Conservation (phyloP, 1,284 basidiomycete species). For the Ceratobasidium sp. region DNA sequence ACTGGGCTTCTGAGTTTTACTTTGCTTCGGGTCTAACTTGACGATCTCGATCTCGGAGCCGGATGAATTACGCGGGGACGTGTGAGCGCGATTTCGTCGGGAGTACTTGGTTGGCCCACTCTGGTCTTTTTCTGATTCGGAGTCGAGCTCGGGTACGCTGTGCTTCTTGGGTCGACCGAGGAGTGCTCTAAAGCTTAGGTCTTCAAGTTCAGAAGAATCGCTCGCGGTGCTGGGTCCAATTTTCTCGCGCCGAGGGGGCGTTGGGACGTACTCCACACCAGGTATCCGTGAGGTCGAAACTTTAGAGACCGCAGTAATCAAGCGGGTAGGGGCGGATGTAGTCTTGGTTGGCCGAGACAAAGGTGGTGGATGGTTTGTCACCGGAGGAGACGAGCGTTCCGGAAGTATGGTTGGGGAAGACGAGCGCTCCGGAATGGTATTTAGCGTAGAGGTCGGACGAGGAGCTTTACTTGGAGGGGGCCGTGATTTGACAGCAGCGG, state of each 20-base stretch:
- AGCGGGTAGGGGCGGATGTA: background rate
- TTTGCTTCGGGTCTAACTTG: background rate
- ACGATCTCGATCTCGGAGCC: conserved; percentile 1
- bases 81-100: conserved; percentile 2
- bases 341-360: conserved; percentile 1
- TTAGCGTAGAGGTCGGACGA: background rate
- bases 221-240: background rate
- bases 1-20: background rate
- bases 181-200: conserved; percentile 17
- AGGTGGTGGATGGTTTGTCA: background rate
- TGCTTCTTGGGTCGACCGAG: conserved; percentile 33
- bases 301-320: background rate
- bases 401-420: conserved; percentile 11
- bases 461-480: background rate
- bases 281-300: conserved; percentile 6
- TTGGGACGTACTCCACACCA: conserved; percentile 23
- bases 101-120: conserved; percentile 3
- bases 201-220: conserved; percentile 34
- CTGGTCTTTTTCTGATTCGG: conserved; percentile 7
- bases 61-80: conserved; percentile 19
- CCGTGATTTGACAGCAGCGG: background rate
- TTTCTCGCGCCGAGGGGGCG: conserved; percentile 11
- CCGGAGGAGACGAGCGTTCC: conserved; percentile 10
- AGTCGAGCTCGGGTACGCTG: background rate
- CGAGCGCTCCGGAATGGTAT: conserved; percentile 1